Base-by-base conservation (phyloP, 495 filamentous ascomycete species). In the Penicillium arizonense region DNA sequence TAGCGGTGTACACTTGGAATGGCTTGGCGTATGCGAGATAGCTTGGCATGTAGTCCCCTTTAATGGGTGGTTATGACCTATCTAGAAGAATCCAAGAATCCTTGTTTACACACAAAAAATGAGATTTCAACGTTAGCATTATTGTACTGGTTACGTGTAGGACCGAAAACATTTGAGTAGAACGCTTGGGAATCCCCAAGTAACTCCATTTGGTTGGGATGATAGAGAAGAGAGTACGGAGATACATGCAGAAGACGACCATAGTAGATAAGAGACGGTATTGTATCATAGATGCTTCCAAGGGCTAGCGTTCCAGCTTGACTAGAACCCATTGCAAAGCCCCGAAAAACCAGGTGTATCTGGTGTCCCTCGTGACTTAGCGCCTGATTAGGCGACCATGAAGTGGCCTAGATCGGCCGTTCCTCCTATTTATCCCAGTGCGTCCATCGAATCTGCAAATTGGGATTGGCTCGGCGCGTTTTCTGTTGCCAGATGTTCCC, bases 221-320 rank as follows among this genome's bases (percentile, higher is more conserved):
- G 41, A 41, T 26, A 50, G 38, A 43, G 39, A 18, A 43, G 26
- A 50, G 48, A 43, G 38, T 50, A 18, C 18, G 1, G 18, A 50
- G 39, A 42, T 50, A 50, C 48, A 50, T 43, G 48, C 35, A 30
- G 11, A 12, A 41, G 30, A 50, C 43, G 41, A 32, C 37, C 13
- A 35, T 24, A n/a, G 16, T 30, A 43, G 30, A 21, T 20, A 43
- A 30, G 6, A 30, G 28, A 30, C 28, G 7, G 28, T 30, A 30
- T 30, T 30, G 5, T 30, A 35, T 24, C 18, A n/a, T 13, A 43
- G 30, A 21, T 20, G 26, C n/a, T 42, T 42, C 6, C 24, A 16
- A 35, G 48, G 38, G 30, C 20, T 50, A 9, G 11, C 13, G 14
- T 21, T 12, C 38, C 38, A 26, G 37, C 28, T 21, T 30, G 42